Evolutionary conservation across 164 flowering plant genomes (phyloP).

Genomic region (Pachysandra terminalis): DNA sequence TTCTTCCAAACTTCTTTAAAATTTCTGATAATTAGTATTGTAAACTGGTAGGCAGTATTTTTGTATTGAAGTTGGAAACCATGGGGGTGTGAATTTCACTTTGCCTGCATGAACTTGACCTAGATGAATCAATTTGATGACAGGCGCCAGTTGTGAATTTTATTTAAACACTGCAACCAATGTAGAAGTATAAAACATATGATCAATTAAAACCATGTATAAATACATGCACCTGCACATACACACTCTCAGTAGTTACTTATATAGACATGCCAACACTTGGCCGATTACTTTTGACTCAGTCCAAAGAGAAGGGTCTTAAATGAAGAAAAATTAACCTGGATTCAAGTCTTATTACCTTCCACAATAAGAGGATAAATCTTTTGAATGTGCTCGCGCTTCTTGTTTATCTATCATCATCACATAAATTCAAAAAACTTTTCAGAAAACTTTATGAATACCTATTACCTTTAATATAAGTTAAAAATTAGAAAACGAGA

Average conservation of each 20-base stretch:
- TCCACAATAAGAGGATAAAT: slow-evolving; percentile 85
- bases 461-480: neutral
- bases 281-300: no score
- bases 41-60: neutral
- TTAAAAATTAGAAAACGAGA: no score
- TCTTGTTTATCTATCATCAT: slow-evolving; percentile 67
- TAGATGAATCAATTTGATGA: neutral
- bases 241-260: no score
- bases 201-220: neutral
- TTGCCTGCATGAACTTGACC: neutral
- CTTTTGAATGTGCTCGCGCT: slow-evolving; percentile 83
- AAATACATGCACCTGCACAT: no score
- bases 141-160: neutral
- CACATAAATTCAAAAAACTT: slow-evolving; percentile 8
- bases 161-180: no score
- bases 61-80: neutral
- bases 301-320: no score
- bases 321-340: neutral
- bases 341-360: slow-evolving; percentile 50
- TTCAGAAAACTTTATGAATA: neutral
- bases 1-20: no score
- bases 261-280: no score
- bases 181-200: no score
- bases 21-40: neutral
- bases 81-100: no score